Conservation (phyloP, 2,329 filamentous ascomycete species). For the Fusarium sp. region DNA sequence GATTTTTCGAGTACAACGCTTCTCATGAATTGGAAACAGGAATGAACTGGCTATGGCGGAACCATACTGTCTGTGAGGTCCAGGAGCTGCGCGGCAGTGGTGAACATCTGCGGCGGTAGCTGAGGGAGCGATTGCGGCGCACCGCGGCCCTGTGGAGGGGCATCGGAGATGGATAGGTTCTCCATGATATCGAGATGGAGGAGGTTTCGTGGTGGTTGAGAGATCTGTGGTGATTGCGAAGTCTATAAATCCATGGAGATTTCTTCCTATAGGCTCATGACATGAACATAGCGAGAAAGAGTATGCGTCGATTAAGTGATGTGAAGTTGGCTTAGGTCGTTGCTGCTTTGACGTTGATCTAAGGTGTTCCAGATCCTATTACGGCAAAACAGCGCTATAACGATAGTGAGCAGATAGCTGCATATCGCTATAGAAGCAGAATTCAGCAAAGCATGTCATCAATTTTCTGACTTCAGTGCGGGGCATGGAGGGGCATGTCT, state of each 20-base stretch:
- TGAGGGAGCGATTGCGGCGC: slow-evolving; percentile 66
- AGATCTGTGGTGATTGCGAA: slow-evolving; percentile 13
- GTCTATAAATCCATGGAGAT: slow-evolving; percentile 38
- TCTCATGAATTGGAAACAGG: slow-evolving; percentile 8
- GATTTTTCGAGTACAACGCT: not conserved
- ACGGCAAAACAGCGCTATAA: slow-evolving; percentile 36
- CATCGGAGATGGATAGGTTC: slow-evolving; percentile 63
- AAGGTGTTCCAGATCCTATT: slow-evolving; percentile 32
- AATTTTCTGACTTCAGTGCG: slow-evolving; percentile 29
- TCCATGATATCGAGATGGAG: slow-evolving; percentile 58
- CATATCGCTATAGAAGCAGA: slow-evolving; percentile 24
- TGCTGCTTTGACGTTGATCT: slow-evolving; percentile 40
- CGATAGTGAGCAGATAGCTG: slow-evolving; percentile 31
- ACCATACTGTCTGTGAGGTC: slow-evolving; percentile 95
- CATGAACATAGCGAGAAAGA: slow-evolving; percentile 39
- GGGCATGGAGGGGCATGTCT: slow-evolving; percentile 45
- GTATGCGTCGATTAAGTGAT: slow-evolving; percentile 27
- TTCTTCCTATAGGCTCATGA: slow-evolving; percentile 31
- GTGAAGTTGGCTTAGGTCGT: slow-evolving; percentile 33
- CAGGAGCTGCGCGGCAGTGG: slow-evolving; percentile 92
- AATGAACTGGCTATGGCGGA: slow-evolving; percentile 28
- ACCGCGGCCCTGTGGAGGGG: slow-evolving; percentile 55
- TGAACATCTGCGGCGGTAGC: slow-evolving; percentile 96
- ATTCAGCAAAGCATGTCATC: slow-evolving; percentile 9
- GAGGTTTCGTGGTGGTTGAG: not conserved